These are phyloP conservation scores for Aegilops longissima DNA, from an alignment of 176 grass and related monocot species.

Conservation along the genomic window DNA sequence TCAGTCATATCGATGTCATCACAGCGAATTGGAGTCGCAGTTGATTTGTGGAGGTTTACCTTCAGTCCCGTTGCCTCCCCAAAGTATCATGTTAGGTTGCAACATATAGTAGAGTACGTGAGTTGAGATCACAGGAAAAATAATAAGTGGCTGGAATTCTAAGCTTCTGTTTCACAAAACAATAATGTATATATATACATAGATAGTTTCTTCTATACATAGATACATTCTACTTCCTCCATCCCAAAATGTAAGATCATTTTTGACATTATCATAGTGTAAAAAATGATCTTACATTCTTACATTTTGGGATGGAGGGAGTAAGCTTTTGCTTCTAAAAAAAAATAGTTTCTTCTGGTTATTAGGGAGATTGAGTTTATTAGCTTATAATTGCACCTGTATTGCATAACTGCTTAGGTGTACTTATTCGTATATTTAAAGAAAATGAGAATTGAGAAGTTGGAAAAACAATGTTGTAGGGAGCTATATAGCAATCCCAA, in stretches of 20 bases:
- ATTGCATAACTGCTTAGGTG: background rate
- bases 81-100: background rate
- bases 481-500: constrained; percentile 39
- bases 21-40: too few relatives aligned
- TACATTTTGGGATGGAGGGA: too few relatives aligned
- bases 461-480: background rate
- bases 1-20: too few relatives aligned
- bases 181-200: background rate
- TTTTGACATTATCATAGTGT: too few relatives aligned
- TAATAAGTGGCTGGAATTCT: background rate
- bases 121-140: constrained; percentile 6
- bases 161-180: constrained; percentile 24
- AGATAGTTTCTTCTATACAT: too few relatives aligned
- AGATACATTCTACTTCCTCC: background rate
- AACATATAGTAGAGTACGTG: constrained; percentile 10
- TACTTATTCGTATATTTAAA: too few relatives aligned
- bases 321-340: too few relatives aligned
- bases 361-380: background rate
- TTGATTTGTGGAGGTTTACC: too few relatives aligned
- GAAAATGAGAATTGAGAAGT: background rate
- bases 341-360: too few relatives aligned
- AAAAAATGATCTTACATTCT: too few relatives aligned
- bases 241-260: too few relatives aligned
- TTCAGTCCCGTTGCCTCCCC: too few relatives aligned
- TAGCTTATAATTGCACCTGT: background rate